Conservation (phyloP, 768 basidiomycete genomes). For the Tricholoma saponaceum region DNA sequence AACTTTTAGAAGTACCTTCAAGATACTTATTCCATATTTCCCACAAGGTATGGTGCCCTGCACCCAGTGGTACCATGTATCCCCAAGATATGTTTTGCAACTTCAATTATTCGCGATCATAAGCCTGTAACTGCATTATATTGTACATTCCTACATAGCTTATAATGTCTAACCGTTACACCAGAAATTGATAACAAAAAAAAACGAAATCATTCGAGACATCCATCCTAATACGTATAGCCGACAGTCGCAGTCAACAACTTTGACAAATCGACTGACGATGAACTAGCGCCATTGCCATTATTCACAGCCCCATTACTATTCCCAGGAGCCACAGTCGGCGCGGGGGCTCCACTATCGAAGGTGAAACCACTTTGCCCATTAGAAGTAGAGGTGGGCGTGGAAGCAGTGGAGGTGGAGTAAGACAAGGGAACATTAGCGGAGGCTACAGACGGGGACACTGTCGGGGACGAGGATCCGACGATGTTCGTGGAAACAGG, state of each 20-base stretch:
- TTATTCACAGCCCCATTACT: constrained; percentile 3
- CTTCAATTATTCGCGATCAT: no score
- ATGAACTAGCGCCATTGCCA: constrained; percentile 5
- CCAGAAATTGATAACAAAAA: neutral
- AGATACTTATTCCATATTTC: no score
- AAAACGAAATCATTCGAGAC: neutral
- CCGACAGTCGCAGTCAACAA: constrained; percentile 13
- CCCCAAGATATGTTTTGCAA: no score
- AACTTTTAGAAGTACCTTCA: no score
- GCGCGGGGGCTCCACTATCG: constrained; percentile 4
- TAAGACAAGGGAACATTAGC: constrained; percentile 2
- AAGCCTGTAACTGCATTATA: neutral
- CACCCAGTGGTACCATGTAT: no score
- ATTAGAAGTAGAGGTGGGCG: neutral
- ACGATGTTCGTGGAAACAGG: neutral
- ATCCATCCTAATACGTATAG: neutral
- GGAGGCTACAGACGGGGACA: constrained; percentile 3
- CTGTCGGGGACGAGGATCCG: constrained; percentile 2
- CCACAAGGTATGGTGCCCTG: no score
- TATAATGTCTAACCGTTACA: neutral
- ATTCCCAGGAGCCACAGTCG: constrained; percentile 6
- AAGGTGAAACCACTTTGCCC: constrained; percentile 6
- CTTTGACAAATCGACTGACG: constrained; percentile 11
- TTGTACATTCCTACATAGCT: neutral
- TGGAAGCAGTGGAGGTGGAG: constrained; percentile 4